phyloP scores from a whole-genome alignment of 495 filamentous ascomycete species.

The Trichoderma gamsii region DNA sequence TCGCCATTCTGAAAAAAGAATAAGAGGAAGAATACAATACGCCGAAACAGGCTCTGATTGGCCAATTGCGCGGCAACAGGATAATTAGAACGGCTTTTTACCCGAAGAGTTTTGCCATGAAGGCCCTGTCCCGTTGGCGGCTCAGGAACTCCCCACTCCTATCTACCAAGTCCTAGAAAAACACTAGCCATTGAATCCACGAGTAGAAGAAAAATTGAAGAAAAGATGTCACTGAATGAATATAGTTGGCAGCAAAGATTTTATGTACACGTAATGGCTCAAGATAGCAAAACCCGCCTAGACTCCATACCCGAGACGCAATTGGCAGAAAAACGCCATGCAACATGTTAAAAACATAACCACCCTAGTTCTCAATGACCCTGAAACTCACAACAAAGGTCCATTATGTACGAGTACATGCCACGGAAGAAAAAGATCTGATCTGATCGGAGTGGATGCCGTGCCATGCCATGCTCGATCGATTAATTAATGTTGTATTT shows the following conservation, averaged over 20 bases:
- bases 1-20: background rate
- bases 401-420: too few species aligned
- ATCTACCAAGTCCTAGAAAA: background rate
- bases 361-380: background rate
- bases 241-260: background rate
- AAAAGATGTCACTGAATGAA: background rate
- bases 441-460: background rate
- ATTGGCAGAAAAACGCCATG: background rate
- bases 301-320: constrained; percentile 4
- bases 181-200: background rate
- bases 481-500: constrained; percentile 6
- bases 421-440: background rate
- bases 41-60: background rate
- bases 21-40: background rate
- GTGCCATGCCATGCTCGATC: background rate
- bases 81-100: background rate
- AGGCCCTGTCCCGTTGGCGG: background rate
- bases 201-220: background rate
- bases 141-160: background rate
- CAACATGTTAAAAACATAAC: background rate
- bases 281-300: background rate
- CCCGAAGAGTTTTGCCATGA: constrained; percentile 9
- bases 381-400: background rate
- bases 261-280: background rate
- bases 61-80: background rate